Evolutionary conservation across 139 green algal genomes (phyloP).

Genomic region (Volvox africanus): DNA sequence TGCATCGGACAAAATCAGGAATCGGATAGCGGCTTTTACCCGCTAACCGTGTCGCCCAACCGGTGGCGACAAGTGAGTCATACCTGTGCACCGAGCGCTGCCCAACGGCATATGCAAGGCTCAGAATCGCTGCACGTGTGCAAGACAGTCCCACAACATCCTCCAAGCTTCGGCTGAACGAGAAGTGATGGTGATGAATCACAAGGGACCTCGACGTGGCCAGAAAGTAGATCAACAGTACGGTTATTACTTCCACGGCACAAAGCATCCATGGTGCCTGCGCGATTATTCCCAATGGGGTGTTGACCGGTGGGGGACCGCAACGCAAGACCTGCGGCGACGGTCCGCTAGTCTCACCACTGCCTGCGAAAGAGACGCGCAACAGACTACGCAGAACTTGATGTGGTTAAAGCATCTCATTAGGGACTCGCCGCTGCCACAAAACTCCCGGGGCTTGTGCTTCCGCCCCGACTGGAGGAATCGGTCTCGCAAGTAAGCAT

Average conservation of each 20-base stretch:
- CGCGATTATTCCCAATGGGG: no score
- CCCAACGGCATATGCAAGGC: conserved; percentile 59
- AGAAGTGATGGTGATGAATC: conserved; percentile 61
- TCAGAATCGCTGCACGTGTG: conserved; percentile 59
- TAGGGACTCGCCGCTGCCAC: neutral
- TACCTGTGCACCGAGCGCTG: conserved; percentile 60
- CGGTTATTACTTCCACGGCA: conserved; percentile 51
- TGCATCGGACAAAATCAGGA: no score
- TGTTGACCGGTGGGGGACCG: neutral
- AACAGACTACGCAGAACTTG: conserved; percentile 55
- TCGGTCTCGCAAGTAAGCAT: conserved; percentile 47
- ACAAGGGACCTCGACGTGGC: conserved; percentile 38
- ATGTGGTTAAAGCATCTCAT: conserved; percentile 47
- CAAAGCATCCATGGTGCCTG: conserved; percentile 74
- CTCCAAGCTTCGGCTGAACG: conserved; percentile 63
- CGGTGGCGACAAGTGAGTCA: neutral
- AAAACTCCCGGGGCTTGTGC: neutral
- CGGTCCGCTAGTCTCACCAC: conserved; percentile 36
- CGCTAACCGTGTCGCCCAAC: no score
- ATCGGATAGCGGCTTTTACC: no score
- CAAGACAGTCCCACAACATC: conserved; percentile 66
- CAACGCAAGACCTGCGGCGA: neutral
- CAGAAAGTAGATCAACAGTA: conserved; percentile 68
- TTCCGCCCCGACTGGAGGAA: conserved; percentile 37
- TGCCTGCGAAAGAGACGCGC: conserved; percentile 47